A percentile compares a stretch with the other conserved stretches of the same genome.
Conservation (phyloP, 192 early-diverging fungal genomes). For the Chytriomyces sp. region DNA sequence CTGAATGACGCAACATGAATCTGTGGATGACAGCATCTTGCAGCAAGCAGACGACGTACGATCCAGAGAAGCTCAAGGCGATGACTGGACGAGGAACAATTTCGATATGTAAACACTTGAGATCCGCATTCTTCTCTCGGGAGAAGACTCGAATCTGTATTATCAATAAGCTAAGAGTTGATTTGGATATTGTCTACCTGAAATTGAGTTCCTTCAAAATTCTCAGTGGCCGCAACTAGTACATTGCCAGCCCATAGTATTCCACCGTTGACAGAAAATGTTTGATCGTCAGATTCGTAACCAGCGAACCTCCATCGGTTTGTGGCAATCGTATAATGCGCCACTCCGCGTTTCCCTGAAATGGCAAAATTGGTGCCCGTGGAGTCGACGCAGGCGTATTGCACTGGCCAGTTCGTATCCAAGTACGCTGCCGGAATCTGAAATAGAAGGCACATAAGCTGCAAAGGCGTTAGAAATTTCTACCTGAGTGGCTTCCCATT, state of each 20-base stretch:
- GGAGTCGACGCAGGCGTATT: constrained; percentile 69
- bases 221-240: constrained; percentile 68
- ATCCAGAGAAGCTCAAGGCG: constrained; percentile 57
- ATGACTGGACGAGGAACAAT: constrained; percentile 48
- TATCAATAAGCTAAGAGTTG: background rate
- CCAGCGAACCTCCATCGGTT: constrained; percentile 90
- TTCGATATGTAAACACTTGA: constrained; percentile 63
- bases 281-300: constrained; percentile 77
- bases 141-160: constrained; percentile 71
- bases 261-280: constrained; percentile 69
- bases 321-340: constrained; percentile 71
- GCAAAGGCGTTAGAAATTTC: constrained; percentile 8
- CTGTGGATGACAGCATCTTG: constrained; percentile 61
- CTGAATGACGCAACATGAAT: constrained; percentile 29
- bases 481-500: constrained; percentile 76
- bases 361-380: constrained; percentile 79
- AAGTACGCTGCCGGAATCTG: constrained; percentile 75
- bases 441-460: background rate
- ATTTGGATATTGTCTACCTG: constrained; percentile 34
- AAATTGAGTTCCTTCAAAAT: constrained; percentile 33
- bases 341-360: constrained; percentile 82
- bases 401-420: constrained; percentile 74
- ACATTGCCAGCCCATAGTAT: constrained; percentile 72
- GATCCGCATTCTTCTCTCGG: constrained; percentile 71
- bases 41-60: constrained; percentile 62